Conservation (phyloP, 768 basidiomycete genomes). For the Suillus sp. region DNA sequence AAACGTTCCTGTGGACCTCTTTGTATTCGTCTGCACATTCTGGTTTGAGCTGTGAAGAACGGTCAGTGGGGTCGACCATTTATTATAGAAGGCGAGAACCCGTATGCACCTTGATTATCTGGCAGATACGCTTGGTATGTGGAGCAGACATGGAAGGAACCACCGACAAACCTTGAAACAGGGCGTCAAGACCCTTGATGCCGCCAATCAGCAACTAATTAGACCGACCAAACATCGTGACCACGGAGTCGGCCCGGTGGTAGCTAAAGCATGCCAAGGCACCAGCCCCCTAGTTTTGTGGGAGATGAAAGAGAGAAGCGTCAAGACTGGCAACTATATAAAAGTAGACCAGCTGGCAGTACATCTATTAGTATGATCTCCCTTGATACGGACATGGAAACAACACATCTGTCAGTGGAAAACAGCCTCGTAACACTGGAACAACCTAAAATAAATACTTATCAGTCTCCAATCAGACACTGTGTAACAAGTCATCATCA, state of each 20-base stretch:
- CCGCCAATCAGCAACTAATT: background rate
- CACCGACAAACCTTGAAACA: slow-evolving; percentile 4
- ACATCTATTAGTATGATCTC: background rate
- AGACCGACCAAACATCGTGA: background rate
- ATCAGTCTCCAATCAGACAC: background rate
- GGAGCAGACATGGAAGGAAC: background rate
- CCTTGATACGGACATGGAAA: background rate
- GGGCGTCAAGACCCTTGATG: background rate
- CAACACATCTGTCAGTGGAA: background rate
- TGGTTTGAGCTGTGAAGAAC: slow-evolving; percentile 52
- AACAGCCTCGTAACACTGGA: background rate
- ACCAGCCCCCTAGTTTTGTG: background rate
- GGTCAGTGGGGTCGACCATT: background rate
- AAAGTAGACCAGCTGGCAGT: background rate
- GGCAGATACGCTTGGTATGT: slow-evolving; percentile 60
- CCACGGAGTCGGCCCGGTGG: background rate
- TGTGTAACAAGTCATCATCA: background rate
- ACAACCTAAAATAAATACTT: background rate
- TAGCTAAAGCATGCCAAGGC: background rate
- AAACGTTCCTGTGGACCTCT: slow-evolving; percentile 60
- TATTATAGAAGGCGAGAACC: background rate
- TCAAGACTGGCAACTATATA: background rate
- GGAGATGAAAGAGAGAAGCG: background rate
- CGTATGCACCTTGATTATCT: slow-evolving; percentile 62
- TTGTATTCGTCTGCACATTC: slow-evolving; percentile 53